Conservation (phyloP, 225 moss, liverwort and hornwort species). For the Sphagnum tenellum region DNA sequence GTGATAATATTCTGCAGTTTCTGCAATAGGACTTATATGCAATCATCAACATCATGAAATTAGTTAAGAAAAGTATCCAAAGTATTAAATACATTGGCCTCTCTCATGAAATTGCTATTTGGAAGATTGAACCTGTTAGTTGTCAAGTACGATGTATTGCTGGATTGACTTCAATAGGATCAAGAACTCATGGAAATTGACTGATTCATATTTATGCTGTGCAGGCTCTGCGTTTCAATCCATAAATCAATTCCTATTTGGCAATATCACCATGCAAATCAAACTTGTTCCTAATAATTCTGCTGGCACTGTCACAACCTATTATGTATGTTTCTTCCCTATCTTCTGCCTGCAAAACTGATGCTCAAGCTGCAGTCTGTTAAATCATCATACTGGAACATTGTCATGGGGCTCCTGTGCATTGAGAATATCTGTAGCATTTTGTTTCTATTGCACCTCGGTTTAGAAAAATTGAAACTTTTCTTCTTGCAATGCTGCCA, state of each 20-base stretch:
- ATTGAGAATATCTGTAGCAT: too few species aligned
- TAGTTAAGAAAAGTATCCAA: neutral
- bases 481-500: too few species aligned
- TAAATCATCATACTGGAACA: too few species aligned
- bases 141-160: neutral
- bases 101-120: too few species aligned
- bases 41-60: neutral
- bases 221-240: constrained; percentile 47
- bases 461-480: neutral
- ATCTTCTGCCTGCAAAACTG: neutral
- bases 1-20: too few species aligned
- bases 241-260: constrained; percentile 34
- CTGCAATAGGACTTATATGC: neutral
- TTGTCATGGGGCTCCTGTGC: too few species aligned
- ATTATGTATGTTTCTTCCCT: constrained; percentile 29
- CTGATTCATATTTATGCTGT: neutral
- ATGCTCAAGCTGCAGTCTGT: neutral
- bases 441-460: neutral
- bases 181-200: neutral
- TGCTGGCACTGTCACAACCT: constrained; percentile 54
- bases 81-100: too few species aligned
- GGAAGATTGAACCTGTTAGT: too few species aligned
- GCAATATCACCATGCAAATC: constrained; percentile 51
- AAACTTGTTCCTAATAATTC: constrained; percentile 45
- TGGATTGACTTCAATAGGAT: neutral